phyloP scores from a whole-genome alignment of 2,329 filamentous ascomycete species.

The Pyricularia pennisetigena region DNA sequence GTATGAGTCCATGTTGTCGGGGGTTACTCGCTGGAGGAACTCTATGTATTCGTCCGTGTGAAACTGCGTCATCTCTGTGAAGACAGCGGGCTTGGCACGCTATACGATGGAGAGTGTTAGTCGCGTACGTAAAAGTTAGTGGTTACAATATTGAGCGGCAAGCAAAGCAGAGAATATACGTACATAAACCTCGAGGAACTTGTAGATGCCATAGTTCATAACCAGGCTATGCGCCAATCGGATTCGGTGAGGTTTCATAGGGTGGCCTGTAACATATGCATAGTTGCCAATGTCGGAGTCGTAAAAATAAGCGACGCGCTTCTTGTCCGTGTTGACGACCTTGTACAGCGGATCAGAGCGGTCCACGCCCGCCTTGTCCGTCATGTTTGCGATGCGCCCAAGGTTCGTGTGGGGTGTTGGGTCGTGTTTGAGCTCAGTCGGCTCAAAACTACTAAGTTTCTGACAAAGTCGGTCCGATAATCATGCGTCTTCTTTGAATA shows the following conservation, averaged over 20 bases:
- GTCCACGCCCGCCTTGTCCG: constrained; percentile 1
- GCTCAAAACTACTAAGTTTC: not conserved
- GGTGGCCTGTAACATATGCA: constrained; percentile 91
- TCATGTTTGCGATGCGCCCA: not conserved
- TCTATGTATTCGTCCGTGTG: constrained; percentile 94
- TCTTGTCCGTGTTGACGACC: constrained; percentile 37
- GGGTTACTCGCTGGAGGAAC: constrained; percentile 89
- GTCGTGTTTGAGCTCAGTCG: not conserved
- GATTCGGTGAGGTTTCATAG: constrained; percentile 97
- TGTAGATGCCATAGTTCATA: constrained; percentile 90
- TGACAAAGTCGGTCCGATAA: not conserved
- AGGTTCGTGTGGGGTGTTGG: not conserved
- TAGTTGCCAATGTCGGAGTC: constrained; percentile 98
- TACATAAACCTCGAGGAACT: constrained; percentile 93
- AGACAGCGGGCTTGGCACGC: constrained; percentile 78
- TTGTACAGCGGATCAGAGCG: constrained; percentile 28
- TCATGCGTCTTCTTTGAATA: not conserved
- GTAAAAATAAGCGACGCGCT: constrained; percentile 96
- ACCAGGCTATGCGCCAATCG: constrained; percentile 92
- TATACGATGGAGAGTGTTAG: constrained; percentile 21
- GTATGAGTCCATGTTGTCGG: constrained; percentile 96
- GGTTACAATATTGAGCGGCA: constrained; percentile 18
- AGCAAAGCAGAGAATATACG: constrained; percentile 30
- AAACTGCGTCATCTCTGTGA: constrained; percentile 86
- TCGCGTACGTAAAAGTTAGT: constrained; percentile 13